These are phyloP conservation scores for Dactylellina cionopaga DNA, from an alignment of 2,329 filamentous ascomycete genomes.

Conservation along the genomic window DNA sequence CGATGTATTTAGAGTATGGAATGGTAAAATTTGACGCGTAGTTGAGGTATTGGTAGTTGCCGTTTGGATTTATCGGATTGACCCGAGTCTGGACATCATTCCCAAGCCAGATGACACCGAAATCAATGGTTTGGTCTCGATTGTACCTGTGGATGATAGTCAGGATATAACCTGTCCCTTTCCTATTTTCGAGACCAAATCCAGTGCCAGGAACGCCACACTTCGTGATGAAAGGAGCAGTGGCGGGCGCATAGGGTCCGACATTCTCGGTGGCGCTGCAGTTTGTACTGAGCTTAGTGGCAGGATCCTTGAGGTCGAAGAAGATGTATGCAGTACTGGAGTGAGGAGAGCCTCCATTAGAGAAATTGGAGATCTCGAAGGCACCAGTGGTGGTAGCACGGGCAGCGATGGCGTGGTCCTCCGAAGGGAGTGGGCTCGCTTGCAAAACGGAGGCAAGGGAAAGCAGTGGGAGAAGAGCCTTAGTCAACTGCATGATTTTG, in stretches of 20 bases:
- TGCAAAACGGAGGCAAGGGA: conserved; percentile 16
- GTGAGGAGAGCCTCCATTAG: conserved; percentile 21
- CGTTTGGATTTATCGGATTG: conserved; percentile 28
- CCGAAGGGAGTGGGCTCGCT: conserved; percentile 8
- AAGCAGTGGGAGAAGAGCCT: conserved; percentile 19
- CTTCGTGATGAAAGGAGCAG: conserved; percentile 19
- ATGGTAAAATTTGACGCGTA: conserved; percentile 10
- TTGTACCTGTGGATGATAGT: conserved; percentile 30
- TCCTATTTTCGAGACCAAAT: conserved; percentile 17
- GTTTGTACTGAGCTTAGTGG: neutral
- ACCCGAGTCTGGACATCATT: conserved; percentile 30
- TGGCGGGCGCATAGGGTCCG: conserved; percentile 17
- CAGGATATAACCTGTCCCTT: conserved; percentile 25
- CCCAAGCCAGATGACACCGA: conserved; percentile 30
- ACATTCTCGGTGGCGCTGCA: conserved; percentile 4
- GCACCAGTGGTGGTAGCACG: neutral
- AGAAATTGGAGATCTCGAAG: conserved; percentile 32
- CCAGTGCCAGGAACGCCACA: conserved; percentile 19
- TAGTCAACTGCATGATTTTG: conserved; percentile 26
- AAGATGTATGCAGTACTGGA: conserved; percentile 18
- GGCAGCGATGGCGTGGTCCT: conserved; percentile 2
- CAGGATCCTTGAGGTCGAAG: conserved; percentile 10
- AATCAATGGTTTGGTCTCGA: conserved; percentile 10
- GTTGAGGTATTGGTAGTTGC: conserved; percentile 34
- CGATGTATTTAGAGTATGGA: conserved; percentile 15